Conservation (phyloP, 352 stramenopile genomes). For the Hyaloperonospora brassicae region DNA sequence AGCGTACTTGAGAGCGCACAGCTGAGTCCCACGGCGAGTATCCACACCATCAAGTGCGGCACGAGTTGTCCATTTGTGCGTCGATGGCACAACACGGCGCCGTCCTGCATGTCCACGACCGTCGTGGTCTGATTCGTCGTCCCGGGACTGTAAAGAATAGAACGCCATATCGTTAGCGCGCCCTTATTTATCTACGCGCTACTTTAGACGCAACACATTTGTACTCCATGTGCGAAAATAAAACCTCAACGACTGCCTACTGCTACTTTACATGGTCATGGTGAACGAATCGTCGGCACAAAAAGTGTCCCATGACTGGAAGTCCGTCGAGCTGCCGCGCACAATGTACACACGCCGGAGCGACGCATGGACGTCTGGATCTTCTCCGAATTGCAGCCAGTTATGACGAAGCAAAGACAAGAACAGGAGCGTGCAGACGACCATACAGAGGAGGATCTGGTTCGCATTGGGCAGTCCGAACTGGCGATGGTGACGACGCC, state of each 20-base stretch:
- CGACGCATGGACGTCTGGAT: conserved; percentile 41
- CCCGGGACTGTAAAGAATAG: conserved; percentile 14
- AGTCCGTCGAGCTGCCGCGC: conserved; percentile 28
- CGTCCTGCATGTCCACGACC: conserved; percentile 27
- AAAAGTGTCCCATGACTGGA: conserved; percentile 46
- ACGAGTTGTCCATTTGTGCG: conserved; percentile 24
- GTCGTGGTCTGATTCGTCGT: conserved; percentile 21
- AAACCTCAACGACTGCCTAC: not conserved
- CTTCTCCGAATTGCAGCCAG: conserved; percentile 51
- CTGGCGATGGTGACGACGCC: conserved; percentile 45
- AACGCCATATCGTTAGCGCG: not conserved
- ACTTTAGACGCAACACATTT: too few relatives aligned
- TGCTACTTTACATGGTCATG: conserved; percentile 14
- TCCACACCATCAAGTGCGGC: conserved; percentile 29
- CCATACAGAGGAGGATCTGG: conserved; percentile 66
- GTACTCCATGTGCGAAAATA: not conserved
- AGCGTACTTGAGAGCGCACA: conserved; percentile 37
- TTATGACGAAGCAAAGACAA: conserved; percentile 49
- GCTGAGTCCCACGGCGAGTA: conserved; percentile 42
- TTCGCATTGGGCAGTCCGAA: conserved; percentile 81
- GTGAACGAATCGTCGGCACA: conserved; percentile 31
- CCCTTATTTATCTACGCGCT: not conserved
- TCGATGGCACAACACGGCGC: conserved; percentile 29
- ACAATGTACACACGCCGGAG: conserved; percentile 46
- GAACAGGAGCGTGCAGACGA: conserved; percentile 47